A percentile compares a stretch with the other conserved stretches of the same genome.
phyloP scores from a whole-genome alignment of 148 eudicot species.

The Rhododendron molle region DNA sequence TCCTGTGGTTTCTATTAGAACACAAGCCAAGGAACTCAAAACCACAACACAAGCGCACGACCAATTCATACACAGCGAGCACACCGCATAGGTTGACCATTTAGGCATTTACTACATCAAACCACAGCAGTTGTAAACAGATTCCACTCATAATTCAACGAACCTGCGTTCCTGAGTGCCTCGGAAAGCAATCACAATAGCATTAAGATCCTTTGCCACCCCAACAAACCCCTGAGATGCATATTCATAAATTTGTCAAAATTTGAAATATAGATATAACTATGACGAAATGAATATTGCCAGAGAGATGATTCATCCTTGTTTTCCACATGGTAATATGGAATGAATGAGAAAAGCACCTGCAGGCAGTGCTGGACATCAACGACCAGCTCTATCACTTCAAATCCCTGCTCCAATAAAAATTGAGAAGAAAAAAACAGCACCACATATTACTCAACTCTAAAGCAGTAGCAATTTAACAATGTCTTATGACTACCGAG shows the following conservation, averaged over 20 bases:
- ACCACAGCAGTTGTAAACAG: not conserved
- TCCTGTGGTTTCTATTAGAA: not conserved
- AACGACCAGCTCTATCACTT: constrained; percentile 80
- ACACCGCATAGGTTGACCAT: not conserved
- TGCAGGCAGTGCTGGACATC: constrained; percentile 86
- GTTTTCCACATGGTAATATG: constrained; percentile 5
- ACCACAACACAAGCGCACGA: not conserved
- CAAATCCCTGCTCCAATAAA: constrained; percentile 63
- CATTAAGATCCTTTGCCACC: constrained; percentile 67
- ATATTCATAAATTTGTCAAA: constrained; percentile 5
- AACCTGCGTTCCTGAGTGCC: constrained; percentile 94
- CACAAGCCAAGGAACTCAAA: not conserved
- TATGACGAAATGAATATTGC: not conserved
- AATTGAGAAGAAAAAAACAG: not conserved
- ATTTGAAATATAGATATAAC: not conserved
- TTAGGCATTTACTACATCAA: not conserved
- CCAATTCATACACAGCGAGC: not conserved
- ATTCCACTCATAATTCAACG: not conserved
- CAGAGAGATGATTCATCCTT: not conserved
- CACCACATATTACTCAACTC: not conserved
- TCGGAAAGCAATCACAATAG: constrained; percentile 83
- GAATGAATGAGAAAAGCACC: constrained; percentile 27
- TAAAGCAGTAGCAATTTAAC: not conserved
- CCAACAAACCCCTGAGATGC: constrained; percentile 88
- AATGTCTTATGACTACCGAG: not conserved